These are phyloP conservation scores for Tillandsia leiboldiana DNA, from an alignment of 176 grass and related monocot species.

Conservation along the genomic window DNA sequence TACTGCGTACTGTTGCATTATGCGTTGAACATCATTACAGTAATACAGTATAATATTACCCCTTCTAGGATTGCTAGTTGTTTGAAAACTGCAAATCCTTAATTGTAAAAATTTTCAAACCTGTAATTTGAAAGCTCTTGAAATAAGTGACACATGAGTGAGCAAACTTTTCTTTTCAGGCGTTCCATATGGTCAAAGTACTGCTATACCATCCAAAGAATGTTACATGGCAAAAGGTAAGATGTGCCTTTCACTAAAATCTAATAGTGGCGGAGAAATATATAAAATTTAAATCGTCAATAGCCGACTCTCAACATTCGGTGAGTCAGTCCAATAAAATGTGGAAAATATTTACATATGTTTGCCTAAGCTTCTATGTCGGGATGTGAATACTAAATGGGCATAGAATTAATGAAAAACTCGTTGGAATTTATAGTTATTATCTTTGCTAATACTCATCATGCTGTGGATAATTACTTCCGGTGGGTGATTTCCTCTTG, in stretches of 20 bases:
- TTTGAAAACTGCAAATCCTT: conserved; percentile 11
- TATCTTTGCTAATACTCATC: too few species aligned
- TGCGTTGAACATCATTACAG: not conserved
- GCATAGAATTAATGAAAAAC: too few species aligned
- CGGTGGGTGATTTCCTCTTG: too few species aligned
- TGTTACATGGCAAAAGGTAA: conserved; percentile 95
- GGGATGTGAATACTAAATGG: too few species aligned
- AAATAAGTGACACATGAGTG: conserved; percentile 41
- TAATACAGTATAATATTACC: not conserved
- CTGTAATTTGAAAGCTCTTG: conserved; percentile 32
- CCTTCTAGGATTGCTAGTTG: conserved; percentile 14
- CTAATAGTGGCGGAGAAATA: too few species aligned
- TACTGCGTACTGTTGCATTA: not conserved
- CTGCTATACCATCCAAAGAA: conserved; percentile 70
- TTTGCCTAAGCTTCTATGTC: too few species aligned
- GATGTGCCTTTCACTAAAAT: conserved; percentile 16
- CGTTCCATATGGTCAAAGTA: conserved; percentile 72
- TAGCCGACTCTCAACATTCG: too few species aligned
- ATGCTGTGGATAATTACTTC: too few species aligned
- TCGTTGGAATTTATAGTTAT: too few species aligned
- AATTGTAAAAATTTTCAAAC: conserved; percentile 25
- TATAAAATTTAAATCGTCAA: too few species aligned
- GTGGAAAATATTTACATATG: too few species aligned
- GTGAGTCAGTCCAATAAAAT: too few species aligned
- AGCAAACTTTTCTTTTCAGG: conserved; percentile 92